Evolutionary conservation across 257 asterid species (phyloP).

Genomic region (Nyctanthes arbortristis): DNA sequence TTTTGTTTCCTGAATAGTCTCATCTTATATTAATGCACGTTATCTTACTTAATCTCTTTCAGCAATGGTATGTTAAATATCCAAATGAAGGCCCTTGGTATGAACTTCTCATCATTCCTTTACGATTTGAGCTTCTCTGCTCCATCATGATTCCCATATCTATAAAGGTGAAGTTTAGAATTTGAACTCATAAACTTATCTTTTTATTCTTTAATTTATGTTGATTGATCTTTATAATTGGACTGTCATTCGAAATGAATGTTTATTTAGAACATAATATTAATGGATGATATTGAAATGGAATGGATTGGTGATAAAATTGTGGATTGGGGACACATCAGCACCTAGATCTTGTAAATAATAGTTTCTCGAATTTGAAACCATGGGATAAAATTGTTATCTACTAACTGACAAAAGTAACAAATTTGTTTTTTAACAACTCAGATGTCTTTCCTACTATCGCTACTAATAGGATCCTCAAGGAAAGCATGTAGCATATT

Average conservation of each 20-base stretch:
- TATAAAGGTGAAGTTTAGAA: slow-evolving; percentile 68
- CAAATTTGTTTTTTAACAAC: too few species aligned
- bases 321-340: neutral
- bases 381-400: too few species aligned
- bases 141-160: slow-evolving; percentile 99
- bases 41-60: slow-evolving; percentile 38
- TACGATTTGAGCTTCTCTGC: slow-evolving; percentile 98
- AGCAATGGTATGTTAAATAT: slow-evolving; percentile 96
- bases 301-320: neutral
- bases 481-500: too few species aligned
- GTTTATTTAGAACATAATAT: slow-evolving; percentile 5
- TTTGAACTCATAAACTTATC: slow-evolving; percentile 18
- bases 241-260: slow-evolving; percentile 1
- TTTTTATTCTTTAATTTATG: slow-evolving; percentile 13
- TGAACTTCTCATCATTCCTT: slow-evolving; percentile 93
- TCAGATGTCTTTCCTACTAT: too few species aligned
- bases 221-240: neutral
- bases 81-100: slow-evolving; percentile 99
- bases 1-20: neutral
- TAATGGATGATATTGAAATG: neutral
- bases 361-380: too few species aligned
- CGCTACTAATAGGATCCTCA: too few species aligned
- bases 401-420: too few species aligned
- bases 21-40: slow-evolving; percentile 21
- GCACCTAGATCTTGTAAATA: too few species aligned